Conservation (phyloP, 2,329 filamentous ascomycete species). For the Hansfordia pulvinata region DNA sequence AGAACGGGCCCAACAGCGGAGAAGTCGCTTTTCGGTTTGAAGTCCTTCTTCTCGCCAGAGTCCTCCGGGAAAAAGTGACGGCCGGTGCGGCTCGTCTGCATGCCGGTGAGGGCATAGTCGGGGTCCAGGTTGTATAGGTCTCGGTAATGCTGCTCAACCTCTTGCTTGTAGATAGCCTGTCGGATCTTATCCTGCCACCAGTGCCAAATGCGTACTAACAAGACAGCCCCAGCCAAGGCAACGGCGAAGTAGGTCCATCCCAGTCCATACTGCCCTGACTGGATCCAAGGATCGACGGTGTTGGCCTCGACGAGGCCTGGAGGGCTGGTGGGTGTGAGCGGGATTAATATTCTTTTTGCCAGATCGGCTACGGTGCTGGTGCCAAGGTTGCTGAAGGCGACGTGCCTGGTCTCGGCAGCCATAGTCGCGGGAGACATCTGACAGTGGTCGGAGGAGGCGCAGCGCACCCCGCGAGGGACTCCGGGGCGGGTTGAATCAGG, state of each 20-base stretch:
- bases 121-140: constrained; percentile 36
- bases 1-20: constrained; percentile 65
- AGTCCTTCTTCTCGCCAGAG: constrained; percentile 39
- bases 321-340: constrained; percentile 43
- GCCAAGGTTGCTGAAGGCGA: constrained; percentile 19
- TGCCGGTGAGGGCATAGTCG: constrained; percentile 27
- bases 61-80: constrained; percentile 66
- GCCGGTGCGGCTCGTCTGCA: constrained; percentile 37
- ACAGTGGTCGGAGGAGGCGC: too few species aligned
- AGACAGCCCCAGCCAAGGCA: constrained; percentile 52
- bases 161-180: constrained; percentile 77
- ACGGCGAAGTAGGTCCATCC: constrained; percentile 84
- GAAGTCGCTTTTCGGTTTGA: constrained; percentile 56
- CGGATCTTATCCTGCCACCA: constrained; percentile 89
- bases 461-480: too few species aligned
- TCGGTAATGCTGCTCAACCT: constrained; percentile 53
- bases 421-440: constrained; percentile 20
- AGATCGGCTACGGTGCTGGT: constrained; percentile 21
- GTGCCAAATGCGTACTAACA: constrained; percentile 67
- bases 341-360: constrained; percentile 44
- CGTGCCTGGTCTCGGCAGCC: constrained; percentile 22
- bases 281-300: constrained; percentile 62
- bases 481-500: too few species aligned
- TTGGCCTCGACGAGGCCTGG: constrained; percentile 48
- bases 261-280: constrained; percentile 74